Percentiles rank a stretch among this genome's conserved stretches.
Evolutionary conservation across 148 eudicot genomes (phyloP).

Genomic region (Camellia sinensis): DNA sequence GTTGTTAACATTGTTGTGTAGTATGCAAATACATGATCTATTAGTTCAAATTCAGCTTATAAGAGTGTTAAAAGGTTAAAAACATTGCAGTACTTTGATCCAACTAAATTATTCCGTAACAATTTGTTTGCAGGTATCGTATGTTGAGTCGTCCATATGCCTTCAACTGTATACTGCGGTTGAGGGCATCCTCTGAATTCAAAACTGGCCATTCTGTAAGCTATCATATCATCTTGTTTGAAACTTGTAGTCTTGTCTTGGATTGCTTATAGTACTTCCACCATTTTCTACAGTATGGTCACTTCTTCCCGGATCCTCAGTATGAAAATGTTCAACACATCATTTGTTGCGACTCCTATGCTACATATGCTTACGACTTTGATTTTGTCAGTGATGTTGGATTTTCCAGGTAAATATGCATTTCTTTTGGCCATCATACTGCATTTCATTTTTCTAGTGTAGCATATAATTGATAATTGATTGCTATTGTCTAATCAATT

Average conservation of each 20-base stretch:
- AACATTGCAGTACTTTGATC: background rate
- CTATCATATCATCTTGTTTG: conserved; percentile 18
- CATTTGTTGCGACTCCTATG: conserved; percentile 89
- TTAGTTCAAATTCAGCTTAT: background rate
- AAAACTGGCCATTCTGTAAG: conserved; percentile 84
- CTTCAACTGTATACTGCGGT: conserved; percentile 80
- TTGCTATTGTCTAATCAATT: background rate
- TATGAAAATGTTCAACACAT: conserved; percentile 97
- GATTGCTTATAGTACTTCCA: conserved; percentile 8
- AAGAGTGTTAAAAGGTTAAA: conserved; percentile 1
- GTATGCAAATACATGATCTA: background rate
- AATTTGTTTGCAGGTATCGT: conserved; percentile 65
- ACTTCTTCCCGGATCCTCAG: conserved; percentile 97
- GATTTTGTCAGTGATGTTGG: conserved; percentile 78
- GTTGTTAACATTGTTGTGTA: background rate
- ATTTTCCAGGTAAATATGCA: conserved; percentile 67
- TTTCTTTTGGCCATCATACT: background rate
- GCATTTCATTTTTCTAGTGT: background rate
- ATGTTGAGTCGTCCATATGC: conserved; percentile 97
- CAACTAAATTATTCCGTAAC: conserved; percentile 6
- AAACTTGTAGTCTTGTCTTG: background rate
- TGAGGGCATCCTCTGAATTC: conserved; percentile 89
- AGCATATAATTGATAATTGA: background rate
- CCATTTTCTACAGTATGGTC: conserved; percentile 78
- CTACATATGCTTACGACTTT: conserved; percentile 93